Base-by-base conservation (phyloP, 2,329 filamentous ascomycete genomes). In the Geosmithia flava region DNA sequence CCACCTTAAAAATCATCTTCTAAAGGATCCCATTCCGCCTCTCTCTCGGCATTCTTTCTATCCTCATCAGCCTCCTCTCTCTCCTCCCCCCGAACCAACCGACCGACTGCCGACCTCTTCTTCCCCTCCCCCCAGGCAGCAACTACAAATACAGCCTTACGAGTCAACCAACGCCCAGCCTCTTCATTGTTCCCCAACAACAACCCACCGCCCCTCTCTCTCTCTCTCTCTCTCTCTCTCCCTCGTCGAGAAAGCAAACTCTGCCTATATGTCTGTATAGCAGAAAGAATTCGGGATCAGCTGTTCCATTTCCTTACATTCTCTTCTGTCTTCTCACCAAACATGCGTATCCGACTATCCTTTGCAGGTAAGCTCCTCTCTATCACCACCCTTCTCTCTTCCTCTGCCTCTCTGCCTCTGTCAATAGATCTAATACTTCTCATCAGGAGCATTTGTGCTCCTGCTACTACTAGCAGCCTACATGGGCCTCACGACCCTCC, bases 301-400 rank as follows among this genome's bases (percentile, higher is more conserved):
- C 23, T 27, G 23, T 5, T 27, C 23, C 23, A 8, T 27, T 8
- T 17, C 19, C n/a, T 23, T 20, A 20, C n/a, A 20, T 16, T 15
- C 20, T n/a, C 20, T 27, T 46, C 30, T 39, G 15, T 27, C 23
- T 27, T 27, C 23, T 27, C 23, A 27, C 3, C 19, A 19, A 47
- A 56, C 49, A 93, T 95, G 85, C 85, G 87, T 66, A 87, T 96
- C 70, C 81, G 90, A 61, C 78, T 89, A 58, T 85, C 86, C 48
- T 95, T 95, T 62, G 88, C 88, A 69, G 87, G 90, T 93, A 71
- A 60, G 79, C 52, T 29, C n/a, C n/a, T n/a, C n/a, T n/a, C n/a
- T n/a, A n/a, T 45, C 23, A 47, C 44, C 41, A 45, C 33, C 33
- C 29, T 7, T 7, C 11, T 30, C 29, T 30, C 29, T 7, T 30